Evolutionary conservation across 2,329 filamentous ascomycete species (phyloP).

Genomic region (Aspergillus persii): DNA sequence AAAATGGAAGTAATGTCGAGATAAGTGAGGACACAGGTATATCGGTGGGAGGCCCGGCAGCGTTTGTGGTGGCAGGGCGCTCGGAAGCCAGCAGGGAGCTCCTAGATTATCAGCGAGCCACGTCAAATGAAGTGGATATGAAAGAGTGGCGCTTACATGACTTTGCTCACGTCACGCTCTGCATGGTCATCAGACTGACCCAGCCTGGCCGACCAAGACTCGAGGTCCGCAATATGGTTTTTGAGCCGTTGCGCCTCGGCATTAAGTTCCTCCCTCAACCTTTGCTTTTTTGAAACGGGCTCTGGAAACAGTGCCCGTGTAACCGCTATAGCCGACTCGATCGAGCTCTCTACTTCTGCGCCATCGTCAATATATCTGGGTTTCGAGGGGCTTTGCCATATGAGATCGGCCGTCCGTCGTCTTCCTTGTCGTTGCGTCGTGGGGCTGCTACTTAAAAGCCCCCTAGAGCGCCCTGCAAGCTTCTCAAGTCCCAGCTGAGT

Average conservation of each 20-base stretch:
- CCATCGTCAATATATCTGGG: conserved; percentile 18
- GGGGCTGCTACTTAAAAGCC: conserved; percentile 38
- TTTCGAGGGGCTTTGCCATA: conserved; percentile 33
- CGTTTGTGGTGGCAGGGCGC: conserved; percentile 25
- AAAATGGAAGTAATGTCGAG: conserved; percentile 43
- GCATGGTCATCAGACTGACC: conserved; percentile 33
- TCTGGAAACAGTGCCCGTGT: conserved; percentile 21
- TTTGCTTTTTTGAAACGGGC: conserved; percentile 47
- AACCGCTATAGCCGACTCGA: conserved; percentile 4
- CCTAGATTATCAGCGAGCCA: conserved; percentile 19
- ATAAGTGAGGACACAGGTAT: conserved; percentile 36
- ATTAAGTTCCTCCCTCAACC: conserved; percentile 52
- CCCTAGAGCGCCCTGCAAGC: conserved; percentile 31
- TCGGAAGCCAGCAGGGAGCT: conserved; percentile 33
- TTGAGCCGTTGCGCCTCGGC: conserved; percentile 58
- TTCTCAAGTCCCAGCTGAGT: conserved; percentile 40
- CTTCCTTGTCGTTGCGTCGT: conserved; percentile 29
- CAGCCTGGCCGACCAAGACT: conserved; percentile 59
- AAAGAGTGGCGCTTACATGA: conserved; percentile 31
- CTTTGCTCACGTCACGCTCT: conserved; percentile 30
- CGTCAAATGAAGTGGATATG: neutral
- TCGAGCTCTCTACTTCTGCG: conserved; percentile 9
- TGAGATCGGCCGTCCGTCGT: conserved; percentile 20
- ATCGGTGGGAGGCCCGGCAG: conserved; percentile 9
- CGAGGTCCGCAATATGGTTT: conserved; percentile 57